phyloP scores from a whole-genome alignment of 257 asterid species.

The Nicotiana knightiana region DNA sequence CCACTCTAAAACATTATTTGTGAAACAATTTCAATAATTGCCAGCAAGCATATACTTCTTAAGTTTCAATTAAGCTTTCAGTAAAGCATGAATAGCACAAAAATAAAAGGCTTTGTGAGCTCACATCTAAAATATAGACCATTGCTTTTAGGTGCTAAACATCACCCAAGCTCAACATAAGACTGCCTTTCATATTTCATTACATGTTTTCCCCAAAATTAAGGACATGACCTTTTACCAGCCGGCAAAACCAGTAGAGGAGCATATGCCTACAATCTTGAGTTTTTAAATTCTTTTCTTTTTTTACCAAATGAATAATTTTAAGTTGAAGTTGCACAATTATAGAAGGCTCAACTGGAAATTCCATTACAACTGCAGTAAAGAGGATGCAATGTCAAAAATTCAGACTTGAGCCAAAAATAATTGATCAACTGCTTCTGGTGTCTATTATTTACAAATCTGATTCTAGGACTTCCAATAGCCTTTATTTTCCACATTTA shows the following conservation, averaged over 20 bases:
- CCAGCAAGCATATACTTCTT: neutral
- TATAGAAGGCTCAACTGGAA: neutral
- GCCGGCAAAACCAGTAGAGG: neutral
- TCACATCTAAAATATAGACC: neutral
- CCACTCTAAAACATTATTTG: neutral
- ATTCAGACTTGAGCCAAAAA: neutral
- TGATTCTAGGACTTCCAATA: neutral
- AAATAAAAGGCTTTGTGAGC: neutral
- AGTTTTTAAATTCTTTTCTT: neutral
- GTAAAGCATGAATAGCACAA: neutral
- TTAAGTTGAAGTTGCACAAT: neutral
- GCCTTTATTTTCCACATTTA: neutral
- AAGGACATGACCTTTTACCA: neutral
- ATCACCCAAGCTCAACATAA: neutral
- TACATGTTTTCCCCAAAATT: neutral
- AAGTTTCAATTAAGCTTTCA: neutral
- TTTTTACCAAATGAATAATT: neutral
- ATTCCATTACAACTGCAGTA: neutral
- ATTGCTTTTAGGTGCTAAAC: constrained; percentile 1
- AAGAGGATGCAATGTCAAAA: neutral
- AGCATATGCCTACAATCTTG: neutral
- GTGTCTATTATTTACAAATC: neutral
- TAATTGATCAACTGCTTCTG: neutral
- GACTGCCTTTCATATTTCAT: neutral
- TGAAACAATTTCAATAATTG: neutral